These are phyloP conservation scores for Citrus mangshanensis DNA, from an alignment of 345 rosid species.

Conservation along the genomic window DNA sequence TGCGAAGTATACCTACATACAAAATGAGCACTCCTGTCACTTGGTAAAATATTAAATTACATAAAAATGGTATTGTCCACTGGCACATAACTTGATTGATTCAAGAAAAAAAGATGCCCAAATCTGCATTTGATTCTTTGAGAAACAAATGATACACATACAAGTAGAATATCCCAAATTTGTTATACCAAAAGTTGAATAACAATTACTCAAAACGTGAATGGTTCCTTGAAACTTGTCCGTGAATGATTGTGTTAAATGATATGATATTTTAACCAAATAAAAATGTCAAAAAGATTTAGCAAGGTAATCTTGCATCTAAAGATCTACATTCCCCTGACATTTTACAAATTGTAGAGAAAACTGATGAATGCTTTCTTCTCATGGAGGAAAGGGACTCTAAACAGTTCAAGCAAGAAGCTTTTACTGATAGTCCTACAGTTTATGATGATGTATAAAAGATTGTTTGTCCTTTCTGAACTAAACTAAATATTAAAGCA, in stretches of 20 bases:
- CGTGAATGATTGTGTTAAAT: neutral
- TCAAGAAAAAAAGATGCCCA: neutral
- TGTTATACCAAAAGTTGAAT: neutral
- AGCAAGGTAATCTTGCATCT: neutral
- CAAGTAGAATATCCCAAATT: neutral
- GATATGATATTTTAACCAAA: neutral
- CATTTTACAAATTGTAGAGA: neutral
- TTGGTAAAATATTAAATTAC: slow-evolving; percentile 11
- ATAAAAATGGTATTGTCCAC: slow-evolving; percentile 6
- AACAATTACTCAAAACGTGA: neutral
- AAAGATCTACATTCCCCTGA: neutral
- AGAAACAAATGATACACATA: neutral
- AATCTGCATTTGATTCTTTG: neutral
- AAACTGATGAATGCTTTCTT: neutral
- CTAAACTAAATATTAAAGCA: neutral
- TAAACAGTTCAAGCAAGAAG: slow-evolving; percentile 1
- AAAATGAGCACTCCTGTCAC: slow-evolving; percentile 27
- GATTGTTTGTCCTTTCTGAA: neutral
- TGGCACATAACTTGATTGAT: neutral
- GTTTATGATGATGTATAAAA: neutral
- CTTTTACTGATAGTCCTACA: neutral
- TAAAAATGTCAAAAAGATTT: neutral
- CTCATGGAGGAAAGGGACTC: neutral
- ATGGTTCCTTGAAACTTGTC: neutral
- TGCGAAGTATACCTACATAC: slow-evolving; percentile 80